Conservation (phyloP, 352 stramenopile species). For the Phytophthora nicotianae region DNA sequence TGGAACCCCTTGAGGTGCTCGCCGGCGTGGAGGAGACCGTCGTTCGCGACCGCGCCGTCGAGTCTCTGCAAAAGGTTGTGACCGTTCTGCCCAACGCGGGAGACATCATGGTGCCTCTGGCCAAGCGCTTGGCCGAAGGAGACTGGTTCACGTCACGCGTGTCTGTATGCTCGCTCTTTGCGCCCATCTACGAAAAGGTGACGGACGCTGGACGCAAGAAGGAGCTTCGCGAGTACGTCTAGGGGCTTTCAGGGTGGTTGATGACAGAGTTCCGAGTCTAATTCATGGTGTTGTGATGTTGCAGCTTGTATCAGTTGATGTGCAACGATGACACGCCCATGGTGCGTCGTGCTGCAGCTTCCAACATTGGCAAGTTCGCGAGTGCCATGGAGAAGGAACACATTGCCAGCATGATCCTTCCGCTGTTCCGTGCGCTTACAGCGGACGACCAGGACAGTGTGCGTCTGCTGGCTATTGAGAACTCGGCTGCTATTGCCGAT, state of each 20-base stretch:
- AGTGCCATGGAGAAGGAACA: slow-evolving; percentile 78
- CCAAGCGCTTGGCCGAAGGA: slow-evolving; percentile 80
- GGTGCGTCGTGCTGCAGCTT: slow-evolving; percentile 79
- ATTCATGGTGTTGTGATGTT: slow-evolving; percentile 13
- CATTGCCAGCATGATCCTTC: slow-evolving; percentile 67
- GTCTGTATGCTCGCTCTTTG: slow-evolving; percentile 85
- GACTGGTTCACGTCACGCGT: slow-evolving; percentile 92
- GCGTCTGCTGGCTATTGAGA: slow-evolving; percentile 92
- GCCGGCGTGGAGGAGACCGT: slow-evolving; percentile 94
- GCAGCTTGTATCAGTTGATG: slow-evolving; percentile 76
- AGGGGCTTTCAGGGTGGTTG: neutral
- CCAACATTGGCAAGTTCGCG: slow-evolving; percentile 86
- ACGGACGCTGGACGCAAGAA: slow-evolving; percentile 69
- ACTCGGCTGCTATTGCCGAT: slow-evolving; percentile 78
- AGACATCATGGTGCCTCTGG: slow-evolving; percentile 73
- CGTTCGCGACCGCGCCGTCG: slow-evolving; percentile 86
- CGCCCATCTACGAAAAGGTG: slow-evolving; percentile 71
- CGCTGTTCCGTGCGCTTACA: slow-evolving; percentile 90
- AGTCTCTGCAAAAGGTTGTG: slow-evolving; percentile 77
- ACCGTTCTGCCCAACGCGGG: slow-evolving; percentile 63
- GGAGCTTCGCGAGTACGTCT: slow-evolving; percentile 82
- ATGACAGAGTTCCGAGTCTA: slow-evolving; percentile 1
- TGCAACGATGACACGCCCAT: slow-evolving; percentile 90
- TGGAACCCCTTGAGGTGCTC: slow-evolving; percentile 93
- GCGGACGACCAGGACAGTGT: slow-evolving; percentile 95